phyloP scores from a whole-genome alignment of 768 basidiomycete genomes.

The Boletus rex-veris region DNA sequence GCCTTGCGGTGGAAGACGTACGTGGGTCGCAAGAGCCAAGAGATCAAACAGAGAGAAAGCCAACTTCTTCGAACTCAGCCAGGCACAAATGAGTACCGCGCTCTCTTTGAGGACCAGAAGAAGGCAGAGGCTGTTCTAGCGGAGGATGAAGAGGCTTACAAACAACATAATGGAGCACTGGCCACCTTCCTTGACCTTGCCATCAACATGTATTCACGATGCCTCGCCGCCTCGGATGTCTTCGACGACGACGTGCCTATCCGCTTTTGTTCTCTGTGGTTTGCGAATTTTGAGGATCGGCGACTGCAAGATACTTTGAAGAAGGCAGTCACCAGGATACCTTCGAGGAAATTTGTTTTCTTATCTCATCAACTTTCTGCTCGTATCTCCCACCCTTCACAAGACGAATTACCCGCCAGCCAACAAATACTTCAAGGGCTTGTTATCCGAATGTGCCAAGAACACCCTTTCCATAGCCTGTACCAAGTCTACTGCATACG shows the following conservation, averaged over 20 bases:
- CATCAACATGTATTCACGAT: slow-evolving; percentile 81
- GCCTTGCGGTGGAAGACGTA: slow-evolving; percentile 67
- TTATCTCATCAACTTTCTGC: slow-evolving; percentile 93
- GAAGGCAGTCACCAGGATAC: slow-evolving; percentile 53
- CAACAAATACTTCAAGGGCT: slow-evolving; percentile 62
- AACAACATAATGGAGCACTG: slow-evolving; percentile 42
- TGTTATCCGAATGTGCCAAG: slow-evolving; percentile 72
- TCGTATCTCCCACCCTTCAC: slow-evolving; percentile 56
- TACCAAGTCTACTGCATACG: slow-evolving; percentile 84
- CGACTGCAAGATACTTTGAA: slow-evolving; percentile 43
- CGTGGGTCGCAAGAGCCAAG: slow-evolving; percentile 64
- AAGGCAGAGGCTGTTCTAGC: slow-evolving; percentile 48
- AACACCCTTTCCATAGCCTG: slow-evolving; percentile 92
- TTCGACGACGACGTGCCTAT: slow-evolving; percentile 78
- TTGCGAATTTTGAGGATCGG: slow-evolving; percentile 73
- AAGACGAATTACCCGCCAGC: slow-evolving; percentile 30
- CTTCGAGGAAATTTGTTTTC: slow-evolving; percentile 87
- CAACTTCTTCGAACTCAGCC: slow-evolving; percentile 27
- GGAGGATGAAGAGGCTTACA: slow-evolving; percentile 49
- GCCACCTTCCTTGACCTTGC: slow-evolving; percentile 69
- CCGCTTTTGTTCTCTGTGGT: slow-evolving; percentile 88
- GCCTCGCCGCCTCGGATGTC: slow-evolving; percentile 62
- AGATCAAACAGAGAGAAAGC: slow-evolving; percentile 54
- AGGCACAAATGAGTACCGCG: slow-evolving; percentile 17
- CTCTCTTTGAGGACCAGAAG: slow-evolving; percentile 36